Evolutionary conservation across 1,139 yeast genomes (phyloP), one percentile per base, ranked within the genome.

Genomic region (Kodamaea arcana): DNA sequence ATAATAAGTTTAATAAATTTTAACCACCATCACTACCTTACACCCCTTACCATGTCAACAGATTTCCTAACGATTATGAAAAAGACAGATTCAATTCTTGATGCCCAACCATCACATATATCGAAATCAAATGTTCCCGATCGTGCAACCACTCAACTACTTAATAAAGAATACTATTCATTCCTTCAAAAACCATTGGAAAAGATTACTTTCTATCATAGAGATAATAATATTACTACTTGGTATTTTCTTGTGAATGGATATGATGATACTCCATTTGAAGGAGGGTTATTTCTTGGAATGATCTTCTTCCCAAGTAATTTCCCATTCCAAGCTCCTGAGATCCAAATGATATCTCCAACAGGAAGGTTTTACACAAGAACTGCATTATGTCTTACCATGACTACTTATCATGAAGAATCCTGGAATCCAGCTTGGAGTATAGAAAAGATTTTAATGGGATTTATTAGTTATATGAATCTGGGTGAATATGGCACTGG

Each of bases 161-260:
- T 47, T 13, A 37, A 25, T n/a, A 41, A 32, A 16, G 50, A 46
- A 23, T 46, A 37, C 24, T 17, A 31, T n/a, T 15, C 27, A 12
- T 27, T 46, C 12, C n/a, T 37, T 18, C 23, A 15, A n/a, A 31
- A 33, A 12, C 48, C 47, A 9, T 22, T 35, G 10, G 46, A 45
- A 4, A 32, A 34, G 13, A 31, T 43, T 15, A 44, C 51, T 2
- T 31, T 42, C 21, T 36, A 33, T 8, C 44, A 41, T 10, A 44
- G 38, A 17, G 52, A 48, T 3, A 31, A 27, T 13, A 47, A 48
- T 28, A 29, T 46, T 9, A 37, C 45, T 15, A 32, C 39, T 12
- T 49, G 52, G 51, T 46, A 48, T 33, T 47, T 48, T 26, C 33
- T 49, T 24, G 29, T 49, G 7, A 34, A 41, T 30, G 54, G 54